These are phyloP conservation scores for Blastobotrys robertii DNA, from an alignment of 805 yeast genomes.

Conservation along the genomic window DNA sequence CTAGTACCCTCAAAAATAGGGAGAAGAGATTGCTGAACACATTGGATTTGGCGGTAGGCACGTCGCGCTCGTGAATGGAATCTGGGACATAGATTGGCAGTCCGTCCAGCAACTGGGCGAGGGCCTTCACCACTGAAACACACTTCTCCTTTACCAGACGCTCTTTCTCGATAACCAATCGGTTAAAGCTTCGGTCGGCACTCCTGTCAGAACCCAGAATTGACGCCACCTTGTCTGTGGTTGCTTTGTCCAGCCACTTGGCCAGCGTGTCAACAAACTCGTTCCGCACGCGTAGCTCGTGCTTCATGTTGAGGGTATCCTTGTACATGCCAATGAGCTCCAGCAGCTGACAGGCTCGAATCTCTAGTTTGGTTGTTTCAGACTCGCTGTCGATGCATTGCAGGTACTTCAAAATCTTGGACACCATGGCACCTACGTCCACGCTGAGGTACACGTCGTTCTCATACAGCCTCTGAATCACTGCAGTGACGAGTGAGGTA, in stretches of 20 bases:
- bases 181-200: slow-evolving; percentile 3
- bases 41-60: slow-evolving; percentile 27
- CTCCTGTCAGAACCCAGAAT: slow-evolving; percentile 1
- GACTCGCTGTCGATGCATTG: slow-evolving; percentile 4
- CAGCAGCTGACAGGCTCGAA: slow-evolving; percentile 17
- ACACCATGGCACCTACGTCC: slow-evolving; percentile 17
- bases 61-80: slow-evolving; percentile 22
- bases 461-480: slow-evolving; percentile 16
- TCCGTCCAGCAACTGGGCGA: slow-evolving; percentile 13
- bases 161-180: slow-evolving; percentile 7
- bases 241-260: slow-evolving; percentile 20
- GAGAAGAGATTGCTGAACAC: slow-evolving; percentile 40
- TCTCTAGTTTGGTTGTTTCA: slow-evolving; percentile 13
- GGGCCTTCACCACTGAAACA: slow-evolving; percentile 14
- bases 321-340: slow-evolving; percentile 17
- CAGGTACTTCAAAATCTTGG: slow-evolving; percentile 15
- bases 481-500: slow-evolving; percentile 15
- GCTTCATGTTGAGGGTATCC: slow-evolving; percentile 18
- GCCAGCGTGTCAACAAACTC: slow-evolving; percentile 16
- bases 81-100: slow-evolving; percentile 14
- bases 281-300: slow-evolving; percentile 16
- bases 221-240: slow-evolving; percentile 1
- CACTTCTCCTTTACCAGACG: slow-evolving; percentile 13
- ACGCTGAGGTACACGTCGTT: slow-evolving; percentile 17
- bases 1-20: slow-evolving; percentile 37